Conservation (phyloP, 805 yeast species). For the Yamadazyma sp. region DNA sequence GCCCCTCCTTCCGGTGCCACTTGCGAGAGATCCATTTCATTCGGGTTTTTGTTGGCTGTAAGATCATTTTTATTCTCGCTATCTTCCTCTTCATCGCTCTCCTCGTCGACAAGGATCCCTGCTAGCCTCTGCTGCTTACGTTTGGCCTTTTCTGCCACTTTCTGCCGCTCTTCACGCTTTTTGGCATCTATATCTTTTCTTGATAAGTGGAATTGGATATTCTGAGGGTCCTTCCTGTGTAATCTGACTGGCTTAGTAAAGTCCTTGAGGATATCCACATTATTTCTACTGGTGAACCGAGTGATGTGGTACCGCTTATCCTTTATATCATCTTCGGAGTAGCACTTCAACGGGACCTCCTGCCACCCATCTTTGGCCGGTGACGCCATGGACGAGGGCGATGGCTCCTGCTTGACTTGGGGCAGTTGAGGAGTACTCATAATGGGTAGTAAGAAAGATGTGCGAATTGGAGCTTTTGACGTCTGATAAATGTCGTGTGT, state of each 20-base stretch:
- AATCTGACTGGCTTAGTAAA: constrained; percentile 83
- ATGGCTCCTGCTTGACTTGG: constrained; percentile 2
- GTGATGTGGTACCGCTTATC: constrained; percentile 77
- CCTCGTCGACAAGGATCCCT: constrained; percentile 19
- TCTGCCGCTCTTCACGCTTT: constrained; percentile 36
- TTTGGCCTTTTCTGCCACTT: constrained; percentile 22
- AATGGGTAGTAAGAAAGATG: constrained; percentile 1
- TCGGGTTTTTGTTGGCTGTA: constrained; percentile 15
- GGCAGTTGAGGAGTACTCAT: constrained; percentile 2
- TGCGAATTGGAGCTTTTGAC: no score
- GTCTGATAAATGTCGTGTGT: no score
- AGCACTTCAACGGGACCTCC: constrained; percentile 66
- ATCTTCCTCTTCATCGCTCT: constrained; percentile 19
- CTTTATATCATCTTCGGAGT: constrained; percentile 67
- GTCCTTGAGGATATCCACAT: constrained; percentile 67
- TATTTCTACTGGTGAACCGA: constrained; percentile 71
- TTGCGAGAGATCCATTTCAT: constrained; percentile 54
- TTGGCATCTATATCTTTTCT: constrained; percentile 69
- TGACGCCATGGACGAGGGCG: constrained; percentile 1
- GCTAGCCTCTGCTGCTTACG: constrained; percentile 18
- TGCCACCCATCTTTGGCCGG: constrained; percentile 35
- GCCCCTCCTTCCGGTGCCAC: constrained; percentile 95
- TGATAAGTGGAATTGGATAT: constrained; percentile 81
- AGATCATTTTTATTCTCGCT: constrained; percentile 17
- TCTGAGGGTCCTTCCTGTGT: constrained; percentile 92